Evolutionary conservation across 352 stramenopile species (phyloP), one percentile per base, ranked within the genome.

Genomic region (Lagenidium sp.): DNA sequence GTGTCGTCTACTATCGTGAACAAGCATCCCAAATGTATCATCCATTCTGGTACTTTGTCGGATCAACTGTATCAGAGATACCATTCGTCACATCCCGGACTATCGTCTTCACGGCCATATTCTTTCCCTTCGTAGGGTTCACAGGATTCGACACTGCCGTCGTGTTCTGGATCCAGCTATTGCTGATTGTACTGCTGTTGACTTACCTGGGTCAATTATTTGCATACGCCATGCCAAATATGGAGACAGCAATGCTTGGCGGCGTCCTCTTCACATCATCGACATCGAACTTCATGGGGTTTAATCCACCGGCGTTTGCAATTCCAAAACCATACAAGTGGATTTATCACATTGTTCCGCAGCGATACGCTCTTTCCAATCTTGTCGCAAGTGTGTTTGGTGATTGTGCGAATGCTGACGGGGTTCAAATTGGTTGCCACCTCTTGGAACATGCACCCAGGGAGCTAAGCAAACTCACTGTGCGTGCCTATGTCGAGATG

Each of bases 1-100:
- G 85, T 20, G 77, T 73, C 26, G 75, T 82, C 44, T 96, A 84
- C 41, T 95, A 95, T 65, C 53, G 78, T 2, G 82, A 96, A 50
- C 77, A 83, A 38, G 66, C 74, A 13, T 65, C 71, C 3, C 45
- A 72, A 32, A 95, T 85, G 68, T 96, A 96, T 39, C 36, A 69
- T 30, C 40, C 69, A 25, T 49, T 55, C 15, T 62, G 71, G 28
- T 81, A 95, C 41, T 60, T 57, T 23, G 19, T 87, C 2, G 64
- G 70, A 15, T 80, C 71, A 26, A 81, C 66, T 12, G 20, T 95
- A 16, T 53, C 63, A 10, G 86, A 97, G 62, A 52, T 72, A 8
- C 62, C 62, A 6, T 65, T 50, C 30, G 46, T 65, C 4, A 32
- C 63, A 4, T n/a, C 36, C 7, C 32, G 43, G 6, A 47, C 37